These are phyloP conservation scores for Chlamydomonas applanata DNA, from an alignment of 139 green algal genomes.

Conservation along the genomic window DNA sequence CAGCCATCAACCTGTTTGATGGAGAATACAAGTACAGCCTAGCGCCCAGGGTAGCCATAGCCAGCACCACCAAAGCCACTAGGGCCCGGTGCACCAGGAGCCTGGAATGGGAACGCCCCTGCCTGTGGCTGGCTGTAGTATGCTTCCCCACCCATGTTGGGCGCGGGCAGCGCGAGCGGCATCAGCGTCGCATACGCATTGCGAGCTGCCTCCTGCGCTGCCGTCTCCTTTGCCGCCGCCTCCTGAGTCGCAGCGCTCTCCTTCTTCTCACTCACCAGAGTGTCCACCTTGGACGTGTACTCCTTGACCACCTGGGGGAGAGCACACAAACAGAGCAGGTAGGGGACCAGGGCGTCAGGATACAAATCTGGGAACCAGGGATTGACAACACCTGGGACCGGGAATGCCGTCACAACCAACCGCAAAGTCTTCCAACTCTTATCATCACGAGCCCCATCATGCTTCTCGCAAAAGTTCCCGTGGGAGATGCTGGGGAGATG, in stretches of 20 bases:
- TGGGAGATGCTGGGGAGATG: too few species aligned
- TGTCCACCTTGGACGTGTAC: conserved; percentile 85
- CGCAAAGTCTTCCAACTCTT: too few species aligned
- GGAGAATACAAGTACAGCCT: too few species aligned
- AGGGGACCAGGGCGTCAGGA: too few species aligned
- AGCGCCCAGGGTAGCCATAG: not conserved
- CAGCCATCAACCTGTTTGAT: too few species aligned
- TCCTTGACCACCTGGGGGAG: conserved; percentile 71
- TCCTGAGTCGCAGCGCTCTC: conserved; percentile 46
- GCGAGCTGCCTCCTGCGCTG: conserved; percentile 32
- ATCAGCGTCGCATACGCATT: conserved; percentile 82
- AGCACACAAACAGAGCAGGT: too few species aligned
- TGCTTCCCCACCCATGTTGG: conserved; percentile 22
- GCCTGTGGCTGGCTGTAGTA: conserved; percentile 18
- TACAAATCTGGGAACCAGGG: too few species aligned
- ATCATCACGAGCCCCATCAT: too few species aligned
- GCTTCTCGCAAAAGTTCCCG: too few species aligned
- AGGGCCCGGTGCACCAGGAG: not conserved
- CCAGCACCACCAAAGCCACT: not conserved
- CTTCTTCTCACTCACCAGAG: conserved; percentile 66
- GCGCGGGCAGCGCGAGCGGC: conserved; percentile 75
- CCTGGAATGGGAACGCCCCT: not conserved
- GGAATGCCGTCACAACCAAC: too few species aligned
- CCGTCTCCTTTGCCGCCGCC: conserved; percentile 45
- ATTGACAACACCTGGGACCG: too few species aligned